Base-by-base conservation (phyloP, 176 grass and related monocot genomes). In the Phragmites australis region DNA sequence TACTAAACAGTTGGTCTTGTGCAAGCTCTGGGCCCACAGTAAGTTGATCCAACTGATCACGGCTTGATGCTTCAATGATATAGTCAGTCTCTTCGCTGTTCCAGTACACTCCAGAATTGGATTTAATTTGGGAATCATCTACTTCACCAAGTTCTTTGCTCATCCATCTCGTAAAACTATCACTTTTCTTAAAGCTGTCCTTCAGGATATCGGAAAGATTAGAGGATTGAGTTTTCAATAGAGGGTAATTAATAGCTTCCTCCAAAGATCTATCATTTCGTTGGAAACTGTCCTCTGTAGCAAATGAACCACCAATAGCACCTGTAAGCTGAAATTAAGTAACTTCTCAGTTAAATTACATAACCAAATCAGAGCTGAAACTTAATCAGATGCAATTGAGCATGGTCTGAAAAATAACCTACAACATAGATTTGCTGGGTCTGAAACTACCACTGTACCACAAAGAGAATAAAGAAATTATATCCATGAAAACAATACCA, bases 81-180 rank as follows among this genome's bases (percentile, higher is more conserved):
- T 65, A 80, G 46, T 91, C 90, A 25, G 87, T 50, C 49, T 94
- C 91, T 75, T 94, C 86, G 8, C 66, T 84, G 84, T 85, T 97
- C 94, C 94, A 94, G 47, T 89, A 81, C 50, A 86, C 74, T 65
- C 79, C 68, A 70, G 92, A 91, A 56, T 81, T 91, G 62, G 94
- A 92, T n/a, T 84, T 93, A 68, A 89, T 87, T 81, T 86, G 77
- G 50, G 89, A 85, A 70, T 85, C 90, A 72, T 92, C 85, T 75
- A 89, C 87, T 65, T 94, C 92, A 70, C 48, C 76, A 75, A 97
- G 63, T 76, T 87, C 92, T 74, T 76, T 97, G 81, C 64, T 92
- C 95, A 97, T 97, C 95, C 95, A 97, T 87, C 95, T 94, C 26
- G 86, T 91, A 74, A 97, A 97, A 82, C 95, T 97, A 87, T 97